Evolutionary conservation across 768 basidiomycete genomes (phyloP).

Genomic region (Brasilioporus rufonigricans): DNA sequence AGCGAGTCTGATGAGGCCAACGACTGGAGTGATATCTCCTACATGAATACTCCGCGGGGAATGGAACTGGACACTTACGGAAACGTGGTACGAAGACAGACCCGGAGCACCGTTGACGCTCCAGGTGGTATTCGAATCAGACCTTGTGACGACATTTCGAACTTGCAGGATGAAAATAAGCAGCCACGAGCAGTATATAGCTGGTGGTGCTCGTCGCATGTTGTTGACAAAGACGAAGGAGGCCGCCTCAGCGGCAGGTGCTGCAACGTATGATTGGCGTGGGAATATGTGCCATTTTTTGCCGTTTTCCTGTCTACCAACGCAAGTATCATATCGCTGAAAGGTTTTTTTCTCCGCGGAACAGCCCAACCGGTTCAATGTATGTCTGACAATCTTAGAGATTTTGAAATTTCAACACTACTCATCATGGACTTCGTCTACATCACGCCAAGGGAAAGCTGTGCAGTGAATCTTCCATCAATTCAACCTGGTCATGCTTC

Average conservation of each 20-base stretch:
- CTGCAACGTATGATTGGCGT: slow-evolving; percentile 2
- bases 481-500: background rate
- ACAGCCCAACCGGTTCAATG: too few relatives aligned
- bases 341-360: too few relatives aligned
- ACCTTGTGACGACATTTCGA: slow-evolving; percentile 1
- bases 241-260: background rate
- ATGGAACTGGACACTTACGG: slow-evolving; percentile 18
- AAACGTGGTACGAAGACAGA: slow-evolving; percentile 23
- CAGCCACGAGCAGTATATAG: slow-evolving; percentile 15
- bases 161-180: slow-evolving; percentile 8
- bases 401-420: too few relatives aligned
- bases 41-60: slow-evolving; percentile 12
- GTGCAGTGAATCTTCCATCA: background rate
- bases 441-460: background rate
- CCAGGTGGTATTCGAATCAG: slow-evolving; percentile 19
- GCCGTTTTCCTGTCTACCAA: too few relatives aligned
- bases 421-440: too few relatives aligned
- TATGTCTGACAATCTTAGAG: background rate
- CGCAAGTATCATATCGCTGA: too few relatives aligned
- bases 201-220: slow-evolving; percentile 24
- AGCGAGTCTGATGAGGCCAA: slow-evolving; percentile 16
- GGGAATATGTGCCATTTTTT: slow-evolving; percentile 7
- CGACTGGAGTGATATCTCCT: slow-evolving; percentile 9
- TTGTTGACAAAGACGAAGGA: slow-evolving; percentile 4
- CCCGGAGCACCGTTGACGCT: slow-evolving; percentile 7